Percentiles rank a stretch among this genome's conserved stretches.
Conservation (phyloP, 129 eudicot genomes). For the Flaveria ramosissima region DNA sequence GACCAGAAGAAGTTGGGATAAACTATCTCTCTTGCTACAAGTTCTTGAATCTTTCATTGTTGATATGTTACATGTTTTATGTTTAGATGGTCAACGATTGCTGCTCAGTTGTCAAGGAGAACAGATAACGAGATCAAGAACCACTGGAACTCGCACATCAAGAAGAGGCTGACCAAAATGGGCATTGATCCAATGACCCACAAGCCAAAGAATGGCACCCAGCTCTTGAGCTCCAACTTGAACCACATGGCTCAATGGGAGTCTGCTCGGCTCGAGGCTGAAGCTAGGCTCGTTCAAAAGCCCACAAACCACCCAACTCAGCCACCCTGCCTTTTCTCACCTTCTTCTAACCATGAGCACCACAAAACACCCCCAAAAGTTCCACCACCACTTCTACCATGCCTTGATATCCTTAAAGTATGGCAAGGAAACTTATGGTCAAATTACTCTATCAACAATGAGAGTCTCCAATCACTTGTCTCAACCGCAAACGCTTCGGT, state of each 20-base stretch:
- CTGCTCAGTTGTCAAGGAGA: constrained; percentile 68
- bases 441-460: constrained; percentile 38
- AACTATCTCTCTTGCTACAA: not conserved
- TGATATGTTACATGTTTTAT: not conserved
- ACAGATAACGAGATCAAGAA: constrained; percentile 83
- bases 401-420: constrained; percentile 67
- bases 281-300: constrained; percentile 65
- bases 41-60: not conserved
- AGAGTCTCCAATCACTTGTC: constrained; percentile 54
- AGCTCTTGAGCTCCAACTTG: constrained; percentile 49
- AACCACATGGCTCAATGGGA: constrained; percentile 97
- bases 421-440: constrained; percentile 58
- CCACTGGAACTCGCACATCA: constrained; percentile 76
- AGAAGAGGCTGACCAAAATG: constrained; percentile 70
- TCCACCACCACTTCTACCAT: constrained; percentile 35
- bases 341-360: constrained; percentile 15
- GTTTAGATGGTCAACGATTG: constrained; percentile 73
- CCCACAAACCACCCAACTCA: constrained; percentile 39
- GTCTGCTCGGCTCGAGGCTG: constrained; percentile 77
- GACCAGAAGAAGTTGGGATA: not conserved
- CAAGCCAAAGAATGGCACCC: constrained; percentile 59
- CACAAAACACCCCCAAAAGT: constrained; percentile 16
- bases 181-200: constrained; percentile 83
- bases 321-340: constrained; percentile 13
- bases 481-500: constrained; percentile 49